Conservation (phyloP, 148 eudicot genomes). For the Talinum fruticosum region DNA sequence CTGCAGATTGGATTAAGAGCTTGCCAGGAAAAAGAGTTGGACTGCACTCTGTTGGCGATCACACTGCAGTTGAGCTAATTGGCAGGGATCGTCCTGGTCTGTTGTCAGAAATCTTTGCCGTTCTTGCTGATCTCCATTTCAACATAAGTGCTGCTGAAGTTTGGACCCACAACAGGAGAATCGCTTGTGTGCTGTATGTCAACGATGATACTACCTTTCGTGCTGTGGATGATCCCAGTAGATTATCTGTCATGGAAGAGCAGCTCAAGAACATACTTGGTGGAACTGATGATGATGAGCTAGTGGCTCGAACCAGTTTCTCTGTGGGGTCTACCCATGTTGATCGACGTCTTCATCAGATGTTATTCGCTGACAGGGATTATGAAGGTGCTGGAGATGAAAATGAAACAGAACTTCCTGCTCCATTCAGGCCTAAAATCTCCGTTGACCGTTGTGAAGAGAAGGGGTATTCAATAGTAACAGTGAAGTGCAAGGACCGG, state of each 20-base stretch:
- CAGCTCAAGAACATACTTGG: slow-evolving; percentile 67
- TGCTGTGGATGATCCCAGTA: slow-evolving; percentile 49
- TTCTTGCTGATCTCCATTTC: slow-evolving; percentile 58
- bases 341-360: slow-evolving; percentile 84
- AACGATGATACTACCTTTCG: slow-evolving; percentile 46
- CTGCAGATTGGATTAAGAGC: slow-evolving; percentile 42
- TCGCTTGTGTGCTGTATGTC: slow-evolving; percentile 66
- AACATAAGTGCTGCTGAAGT: slow-evolving; percentile 76
- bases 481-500: slow-evolving; percentile 57
- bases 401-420: slow-evolving; percentile 30
- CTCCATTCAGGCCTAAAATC: slow-evolving; percentile 36
- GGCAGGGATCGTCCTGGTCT: slow-evolving; percentile 82
- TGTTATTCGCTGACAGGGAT: slow-evolving; percentile 67
- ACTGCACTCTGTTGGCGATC: slow-evolving; percentile 53
- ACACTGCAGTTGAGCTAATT: slow-evolving; percentile 61
- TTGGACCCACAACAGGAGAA: slow-evolving; percentile 76
- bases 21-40: slow-evolving; percentile 58
- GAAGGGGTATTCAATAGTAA: slow-evolving; percentile 70
- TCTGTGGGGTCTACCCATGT: slow-evolving; percentile 60
- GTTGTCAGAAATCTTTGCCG: slow-evolving; percentile 68
- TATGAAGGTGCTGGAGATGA: slow-evolving; percentile 42
- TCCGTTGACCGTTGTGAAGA: slow-evolving; percentile 60
- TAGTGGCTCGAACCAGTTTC: slow-evolving; percentile 45
- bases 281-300: slow-evolving; percentile 44
- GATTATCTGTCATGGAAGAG: slow-evolving; percentile 62